These are phyloP conservation scores for Stagonosporopsis rhizophila DNA, from an alignment of 2,329 filamentous ascomycete species.

Conservation along the genomic window DNA sequence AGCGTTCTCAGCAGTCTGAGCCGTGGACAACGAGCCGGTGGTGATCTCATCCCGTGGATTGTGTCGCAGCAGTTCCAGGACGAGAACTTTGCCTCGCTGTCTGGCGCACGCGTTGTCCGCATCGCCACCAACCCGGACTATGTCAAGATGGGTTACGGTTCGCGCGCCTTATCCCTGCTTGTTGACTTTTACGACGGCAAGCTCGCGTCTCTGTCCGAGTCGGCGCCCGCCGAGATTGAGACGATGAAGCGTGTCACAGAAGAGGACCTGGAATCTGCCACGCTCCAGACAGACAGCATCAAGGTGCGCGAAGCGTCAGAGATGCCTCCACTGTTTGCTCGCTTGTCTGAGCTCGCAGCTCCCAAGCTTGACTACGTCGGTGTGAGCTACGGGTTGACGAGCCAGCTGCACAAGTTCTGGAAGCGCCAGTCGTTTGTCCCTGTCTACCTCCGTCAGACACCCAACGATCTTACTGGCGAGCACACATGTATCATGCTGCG, in stretches of 20 bases:
- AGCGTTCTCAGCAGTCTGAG: conserved; percentile 91
- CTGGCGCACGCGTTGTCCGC: conserved; percentile 87
- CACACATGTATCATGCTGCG: conserved; percentile 98
- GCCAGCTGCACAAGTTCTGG: conserved; percentile 93
- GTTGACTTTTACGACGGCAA: conserved; percentile 95
- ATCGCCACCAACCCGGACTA: conserved; percentile 98
- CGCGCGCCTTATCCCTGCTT: conserved; percentile 84
- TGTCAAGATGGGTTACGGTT: conserved; percentile 89
- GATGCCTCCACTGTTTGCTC: conserved; percentile 93
- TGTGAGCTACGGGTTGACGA: conserved; percentile 92
- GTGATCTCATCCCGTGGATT: conserved; percentile 96
- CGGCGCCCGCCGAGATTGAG: conserved; percentile 61
- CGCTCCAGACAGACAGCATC: conserved; percentile 84
- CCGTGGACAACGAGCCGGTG: conserved; percentile 85
- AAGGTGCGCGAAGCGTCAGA: conserved; percentile 86
- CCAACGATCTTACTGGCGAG: conserved; percentile 95
- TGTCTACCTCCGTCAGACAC: conserved; percentile 91
- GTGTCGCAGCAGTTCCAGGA: conserved; percentile 98
- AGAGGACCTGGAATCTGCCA: conserved; percentile 76
- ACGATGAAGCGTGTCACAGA: conserved; percentile 82
- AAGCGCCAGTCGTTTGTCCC: conserved; percentile 85
- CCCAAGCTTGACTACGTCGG: conserved; percentile 88
- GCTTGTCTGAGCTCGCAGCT: conserved; percentile 81
- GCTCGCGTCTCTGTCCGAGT: conserved; percentile 83
- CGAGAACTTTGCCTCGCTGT: conserved; percentile 91